Evolutionary conservation across 2,329 filamentous ascomycete species (phyloP).

Genomic region (Fusarium buxicola): DNA sequence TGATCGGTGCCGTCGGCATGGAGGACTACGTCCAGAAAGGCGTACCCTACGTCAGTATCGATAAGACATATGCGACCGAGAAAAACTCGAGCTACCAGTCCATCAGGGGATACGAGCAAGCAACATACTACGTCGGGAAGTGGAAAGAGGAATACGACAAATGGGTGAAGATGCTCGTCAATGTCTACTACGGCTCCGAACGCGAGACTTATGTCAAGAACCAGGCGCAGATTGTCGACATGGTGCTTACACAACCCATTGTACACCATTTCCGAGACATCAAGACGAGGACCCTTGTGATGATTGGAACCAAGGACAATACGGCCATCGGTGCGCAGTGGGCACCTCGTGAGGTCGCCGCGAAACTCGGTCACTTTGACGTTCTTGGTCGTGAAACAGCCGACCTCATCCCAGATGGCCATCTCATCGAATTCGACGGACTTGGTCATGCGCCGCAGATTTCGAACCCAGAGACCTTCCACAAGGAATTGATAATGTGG

Average conservation of each 20-base stretch:
- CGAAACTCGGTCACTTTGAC: constrained; percentile 61
- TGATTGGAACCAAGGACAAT: constrained; percentile 64
- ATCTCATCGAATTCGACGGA: constrained; percentile 59
- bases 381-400: constrained; percentile 60
- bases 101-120: constrained; percentile 60
- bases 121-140: constrained; percentile 60
- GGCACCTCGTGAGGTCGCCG: constrained; percentile 58
- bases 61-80: constrained; percentile 54
- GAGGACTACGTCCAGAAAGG: constrained; percentile 65
- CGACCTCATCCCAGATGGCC: constrained; percentile 56
- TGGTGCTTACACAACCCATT: constrained; percentile 65
- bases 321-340: constrained; percentile 67
- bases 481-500: constrained; percentile 60
- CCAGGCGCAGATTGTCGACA: constrained; percentile 64
- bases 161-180: constrained; percentile 66
- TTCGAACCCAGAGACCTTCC: constrained; percentile 60
- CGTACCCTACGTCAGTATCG: constrained; percentile 60
- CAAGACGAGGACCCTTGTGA: constrained; percentile 58
- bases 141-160: constrained; percentile 64
- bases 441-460: constrained; percentile 66
- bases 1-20: constrained; percentile 65
- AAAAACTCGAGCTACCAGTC: constrained; percentile 55
- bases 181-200: constrained; percentile 60
- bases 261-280: constrained; percentile 62
- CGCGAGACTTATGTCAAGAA: constrained; percentile 58